A percentile compares a stretch with the other conserved stretches of the same genome.
phyloP scores from a whole-genome alignment of 225 moss, liverwort and hornwort genomes.

The Anthoceros angustus region DNA sequence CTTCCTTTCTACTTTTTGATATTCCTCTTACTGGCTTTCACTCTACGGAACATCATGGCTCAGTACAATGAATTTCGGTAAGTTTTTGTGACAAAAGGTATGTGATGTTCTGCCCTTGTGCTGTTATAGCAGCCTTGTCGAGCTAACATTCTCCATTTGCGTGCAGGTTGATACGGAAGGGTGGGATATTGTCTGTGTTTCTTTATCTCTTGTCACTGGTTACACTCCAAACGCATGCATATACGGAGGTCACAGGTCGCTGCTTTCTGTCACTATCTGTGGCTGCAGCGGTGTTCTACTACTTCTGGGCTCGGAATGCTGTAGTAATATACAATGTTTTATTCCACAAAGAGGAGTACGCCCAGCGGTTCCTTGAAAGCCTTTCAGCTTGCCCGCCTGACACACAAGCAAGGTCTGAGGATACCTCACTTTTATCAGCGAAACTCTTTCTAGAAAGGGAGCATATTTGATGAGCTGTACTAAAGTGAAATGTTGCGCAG shows the following conservation, averaged over 20 bases:
- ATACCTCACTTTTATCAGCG: not conserved
- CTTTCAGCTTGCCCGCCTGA: not conserved
- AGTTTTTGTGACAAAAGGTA: not conserved
- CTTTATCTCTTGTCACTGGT: slow-evolving; percentile 30
- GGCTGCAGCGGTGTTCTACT: slow-evolving; percentile 35
- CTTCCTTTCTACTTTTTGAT: slow-evolving; percentile 26
- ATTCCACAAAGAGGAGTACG: slow-evolving; percentile 22
- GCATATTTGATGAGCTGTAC: too few relatives aligned
- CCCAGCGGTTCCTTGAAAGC: slow-evolving; percentile 10
- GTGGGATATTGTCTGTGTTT: slow-evolving; percentile 35
- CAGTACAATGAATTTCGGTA: slow-evolving; percentile 40
- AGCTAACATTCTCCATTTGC: not conserved
- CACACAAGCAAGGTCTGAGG: not conserved
- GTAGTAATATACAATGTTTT: slow-evolving; percentile 27
- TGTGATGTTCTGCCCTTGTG: not conserved
- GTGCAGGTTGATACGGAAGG: slow-evolving; percentile 39
- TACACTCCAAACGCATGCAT: slow-evolving; percentile 25
- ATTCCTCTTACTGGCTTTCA: slow-evolving; percentile 26
- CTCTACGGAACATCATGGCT: slow-evolving; percentile 34
- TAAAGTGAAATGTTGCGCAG: not conserved
- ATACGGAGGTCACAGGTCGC: slow-evolving; percentile 33
- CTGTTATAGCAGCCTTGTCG: not conserved
- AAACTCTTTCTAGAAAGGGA: too few relatives aligned
- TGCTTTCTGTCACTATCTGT: slow-evolving; percentile 35
- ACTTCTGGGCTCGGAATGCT: slow-evolving; percentile 40